Base-by-base conservation (phyloP, 352 stramenopile genomes). In the Phytophthora idaei region DNA sequence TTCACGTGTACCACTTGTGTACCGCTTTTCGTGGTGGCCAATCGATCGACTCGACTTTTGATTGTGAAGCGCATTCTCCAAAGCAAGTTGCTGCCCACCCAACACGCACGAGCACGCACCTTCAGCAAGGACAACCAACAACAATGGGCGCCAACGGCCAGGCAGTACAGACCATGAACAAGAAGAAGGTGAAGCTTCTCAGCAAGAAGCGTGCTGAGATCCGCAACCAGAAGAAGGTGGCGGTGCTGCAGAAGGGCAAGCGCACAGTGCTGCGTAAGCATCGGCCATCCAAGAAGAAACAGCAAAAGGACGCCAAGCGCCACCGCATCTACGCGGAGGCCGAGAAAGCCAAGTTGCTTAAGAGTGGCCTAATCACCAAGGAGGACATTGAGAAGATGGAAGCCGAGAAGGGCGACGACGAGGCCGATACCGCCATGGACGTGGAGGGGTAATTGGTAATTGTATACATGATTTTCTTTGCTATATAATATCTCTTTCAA, bases 151-250 rank as follows among this genome's bases (percentile, higher is more conserved):
- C 68, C 49, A 89, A 87, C 67, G 74, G 77, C 6, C 79, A 90
- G 58, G 84, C 87, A 73, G 81, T 87, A 57, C 85, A 88, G 64
- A 78, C 74, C 5, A 88, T 87, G 71, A 95, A 95, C 83, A 90
- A 90, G 73, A 93, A 85, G 78, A 95, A 95, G 78, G 72, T 93
- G 36, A 95, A 95, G 68, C 74, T 95, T 36, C 78, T 86, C 42
- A 87, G 78, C 71, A 95, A 94, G 79, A 95, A 95, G 76, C 85
- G 88, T 55, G 73, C 76, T 6, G 73, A 92, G 64, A 53, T 83
- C 21, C 76, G 73, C 59, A 95, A 95, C 74, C 80, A 89, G 63
- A 94, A 94, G 71, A 93, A 94, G 67, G 88, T 95, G 29, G 67
- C 76, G 53, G 56, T 63, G 45, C 37, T 87, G 37, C 63, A 90